phyloP scores from a whole-genome alignment of 495 filamentous ascomycete genomes.

The Neurospora tetrasperma region DNA sequence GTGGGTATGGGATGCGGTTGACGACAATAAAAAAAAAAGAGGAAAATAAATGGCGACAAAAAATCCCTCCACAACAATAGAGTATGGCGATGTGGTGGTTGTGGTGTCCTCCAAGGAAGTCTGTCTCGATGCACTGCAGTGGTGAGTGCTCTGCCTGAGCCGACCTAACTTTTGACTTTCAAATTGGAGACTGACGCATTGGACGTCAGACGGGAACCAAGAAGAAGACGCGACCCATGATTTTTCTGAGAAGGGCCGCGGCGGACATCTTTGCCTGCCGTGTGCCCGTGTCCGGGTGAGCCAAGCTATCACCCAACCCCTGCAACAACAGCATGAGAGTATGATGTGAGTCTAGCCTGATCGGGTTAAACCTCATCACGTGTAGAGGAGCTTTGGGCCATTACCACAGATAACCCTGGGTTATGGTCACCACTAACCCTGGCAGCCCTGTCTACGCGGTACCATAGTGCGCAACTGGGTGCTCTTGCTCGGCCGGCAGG shows the following conservation, averaged over 20 bases:
- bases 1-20: neutral
- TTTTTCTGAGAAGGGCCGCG: slow-evolving; percentile 12
- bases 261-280: slow-evolving; percentile 3
- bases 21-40: neutral
- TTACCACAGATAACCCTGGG: neutral
- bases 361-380: slow-evolving; percentile 14
- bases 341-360: neutral
- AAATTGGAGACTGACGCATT: neutral
- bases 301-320: slow-evolving; percentile 8
- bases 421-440: neutral
- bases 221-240: slow-evolving; percentile 18
- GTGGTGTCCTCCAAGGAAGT: neutral
- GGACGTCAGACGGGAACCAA: neutral
- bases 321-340: neutral
- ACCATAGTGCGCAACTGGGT: neutral
- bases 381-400: slow-evolving; percentile 24
- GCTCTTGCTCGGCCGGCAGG: neutral
- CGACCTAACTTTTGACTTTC: neutral
- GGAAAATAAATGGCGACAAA: neutral
- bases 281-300: slow-evolving; percentile 6
- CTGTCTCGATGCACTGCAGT: neutral
- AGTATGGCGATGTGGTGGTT: neutral
- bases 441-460: neutral
- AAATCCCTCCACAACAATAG: neutral
- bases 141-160: neutral